These are phyloP conservation scores for Lomentospora prolificans DNA, from an alignment of 2,329 filamentous ascomycete species.

Conservation along the genomic window DNA sequence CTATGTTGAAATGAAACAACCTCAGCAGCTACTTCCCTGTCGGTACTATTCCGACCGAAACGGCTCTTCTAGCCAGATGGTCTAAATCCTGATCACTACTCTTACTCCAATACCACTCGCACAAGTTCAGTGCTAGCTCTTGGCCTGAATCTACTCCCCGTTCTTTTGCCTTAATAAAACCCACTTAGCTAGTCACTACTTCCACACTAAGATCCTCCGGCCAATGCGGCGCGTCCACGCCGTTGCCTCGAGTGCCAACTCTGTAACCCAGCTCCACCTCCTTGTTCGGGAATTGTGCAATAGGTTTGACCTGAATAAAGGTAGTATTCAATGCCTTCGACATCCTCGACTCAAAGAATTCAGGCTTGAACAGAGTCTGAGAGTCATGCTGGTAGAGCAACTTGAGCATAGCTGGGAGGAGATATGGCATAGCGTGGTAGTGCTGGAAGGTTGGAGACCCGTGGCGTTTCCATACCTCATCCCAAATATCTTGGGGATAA, in stretches of 20 bases:
- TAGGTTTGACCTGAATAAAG: conserved; percentile 28
- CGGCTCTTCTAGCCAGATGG: too few relatives aligned
- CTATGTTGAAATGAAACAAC: too few relatives aligned
- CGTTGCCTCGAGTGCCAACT: conserved; percentile 38
- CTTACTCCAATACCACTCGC: too few relatives aligned
- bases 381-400: conserved; percentile 27
- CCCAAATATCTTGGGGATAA: conserved; percentile 21
- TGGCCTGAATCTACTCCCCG: too few relatives aligned
- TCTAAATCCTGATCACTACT: too few relatives aligned
- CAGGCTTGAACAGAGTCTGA: conserved; percentile 29
- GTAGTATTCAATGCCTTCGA: conserved; percentile 13
- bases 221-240: conserved; percentile 33
- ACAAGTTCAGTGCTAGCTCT: too few relatives aligned
- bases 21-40: too few relatives aligned
- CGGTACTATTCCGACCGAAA: too few relatives aligned
- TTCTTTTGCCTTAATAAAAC: too few relatives aligned
- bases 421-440: conserved; percentile 35
- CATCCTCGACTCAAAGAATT: conserved; percentile 33
- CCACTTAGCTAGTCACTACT: conserved; percentile 16
- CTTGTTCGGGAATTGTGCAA: conserved; percentile 25
- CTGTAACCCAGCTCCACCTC: conserved; percentile 29
- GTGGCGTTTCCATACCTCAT: conserved; percentile 36
- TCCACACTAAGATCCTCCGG: conserved; percentile 28
- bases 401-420: conserved; percentile 24
- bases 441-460: conserved; percentile 38